A percentile compares a stretch with the other conserved stretches of the same genome.
Evolutionary conservation across 768 basidiomycete species (phyloP).

Genomic region (Strobilomyces echinocephalus): DNA sequence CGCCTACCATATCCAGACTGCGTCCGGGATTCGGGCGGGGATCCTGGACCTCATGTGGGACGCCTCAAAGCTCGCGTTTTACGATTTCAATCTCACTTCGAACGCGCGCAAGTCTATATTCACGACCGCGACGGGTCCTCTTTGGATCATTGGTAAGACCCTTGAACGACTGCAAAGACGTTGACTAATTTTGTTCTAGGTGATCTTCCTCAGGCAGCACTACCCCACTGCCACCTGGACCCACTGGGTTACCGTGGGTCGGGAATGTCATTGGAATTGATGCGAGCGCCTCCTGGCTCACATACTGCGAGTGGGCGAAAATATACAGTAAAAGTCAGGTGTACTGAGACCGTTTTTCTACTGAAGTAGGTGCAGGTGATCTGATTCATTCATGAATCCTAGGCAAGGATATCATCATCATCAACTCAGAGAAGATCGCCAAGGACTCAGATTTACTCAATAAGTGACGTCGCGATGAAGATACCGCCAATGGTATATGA

Average conservation of each 20-base stretch:
- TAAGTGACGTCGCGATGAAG: no score
- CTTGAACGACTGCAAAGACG: background rate
- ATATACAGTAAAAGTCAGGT: background rate
- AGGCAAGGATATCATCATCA: background rate
- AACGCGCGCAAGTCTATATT: constrained; percentile 62
- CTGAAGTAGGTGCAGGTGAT: background rate
- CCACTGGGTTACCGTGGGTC: background rate
- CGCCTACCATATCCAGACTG: constrained; percentile 49
- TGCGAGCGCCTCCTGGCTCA: background rate
- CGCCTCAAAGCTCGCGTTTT: constrained; percentile 74
- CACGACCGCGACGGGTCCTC: constrained; percentile 64
- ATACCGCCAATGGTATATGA: no score
- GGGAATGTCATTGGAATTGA: background rate
- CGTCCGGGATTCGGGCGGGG: constrained; percentile 55
- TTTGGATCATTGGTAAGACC: constrained; percentile 83
- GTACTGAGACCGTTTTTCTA: background rate
- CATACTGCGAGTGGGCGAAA: background rate
- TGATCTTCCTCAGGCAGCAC: constrained; percentile 92
- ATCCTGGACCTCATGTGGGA: constrained; percentile 91
- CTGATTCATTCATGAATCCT: background rate
- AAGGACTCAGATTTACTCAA: background rate
- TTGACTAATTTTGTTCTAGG: constrained; percentile 36
- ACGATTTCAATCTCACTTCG: constrained; percentile 79
- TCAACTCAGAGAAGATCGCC: background rate
- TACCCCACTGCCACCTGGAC: background rate